These are phyloP conservation scores for Pichia cephalocereana DNA, from an alignment of 805 yeast species.

Conservation along the genomic window DNA sequence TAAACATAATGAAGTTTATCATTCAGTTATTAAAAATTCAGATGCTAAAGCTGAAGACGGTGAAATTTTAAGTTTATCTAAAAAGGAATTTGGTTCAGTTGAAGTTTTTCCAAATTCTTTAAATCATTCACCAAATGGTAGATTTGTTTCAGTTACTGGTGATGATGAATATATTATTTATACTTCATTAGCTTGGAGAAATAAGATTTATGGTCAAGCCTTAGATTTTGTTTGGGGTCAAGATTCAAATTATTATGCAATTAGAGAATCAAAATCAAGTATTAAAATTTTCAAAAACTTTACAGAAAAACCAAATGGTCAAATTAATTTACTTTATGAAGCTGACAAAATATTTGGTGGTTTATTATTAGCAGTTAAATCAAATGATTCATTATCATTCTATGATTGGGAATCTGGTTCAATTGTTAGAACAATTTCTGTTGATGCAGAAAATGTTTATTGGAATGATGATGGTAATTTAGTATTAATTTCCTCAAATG, in stretches of 20 bases:
- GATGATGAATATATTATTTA: conserved; percentile 96
- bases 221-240: conserved; percentile 92
- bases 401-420: conserved; percentile 90
- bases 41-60: conserved; percentile 68
- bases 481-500: conserved; percentile 62
- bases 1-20: conserved; percentile 81
- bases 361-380: conserved; percentile 74
- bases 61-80: conserved; percentile 63
- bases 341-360: conserved; percentile 85
- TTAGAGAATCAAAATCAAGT: conserved; percentile 56
- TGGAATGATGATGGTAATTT: conserved; percentile 95
- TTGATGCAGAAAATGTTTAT: conserved; percentile 69
- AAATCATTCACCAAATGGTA: conserved; percentile 92
- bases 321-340: conserved; percentile 56
- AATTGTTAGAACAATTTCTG: conserved; percentile 82
- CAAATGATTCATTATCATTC: conserved; percentile 77
- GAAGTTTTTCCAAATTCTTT: conserved; percentile 87
- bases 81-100: conserved; percentile 88
- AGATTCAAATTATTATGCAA: conserved; percentile 80
- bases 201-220: conserved; percentile 85
- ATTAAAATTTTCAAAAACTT: conserved; percentile 77
- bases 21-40: conserved; percentile 61
- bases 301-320: conserved; percentile 60
- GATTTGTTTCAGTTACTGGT: conserved; percentile 94
- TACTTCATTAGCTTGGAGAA: conserved; percentile 97